Conservation (phyloP, 2,329 filamentous ascomycete genomes). For the Teratosphaeria pseudoeucalypti region DNA sequence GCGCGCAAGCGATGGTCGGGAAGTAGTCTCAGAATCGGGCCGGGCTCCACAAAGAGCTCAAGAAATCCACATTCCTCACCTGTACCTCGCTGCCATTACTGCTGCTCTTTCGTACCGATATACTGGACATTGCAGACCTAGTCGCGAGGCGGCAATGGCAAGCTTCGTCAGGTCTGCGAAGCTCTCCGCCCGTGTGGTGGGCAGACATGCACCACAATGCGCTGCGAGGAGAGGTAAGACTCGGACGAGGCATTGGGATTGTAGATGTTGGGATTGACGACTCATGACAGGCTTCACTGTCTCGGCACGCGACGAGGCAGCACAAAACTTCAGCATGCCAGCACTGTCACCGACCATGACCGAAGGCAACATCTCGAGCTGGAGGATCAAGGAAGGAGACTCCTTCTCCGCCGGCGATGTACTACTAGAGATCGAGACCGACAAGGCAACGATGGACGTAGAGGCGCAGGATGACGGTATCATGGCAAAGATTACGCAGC, state of each 20-base stretch:
- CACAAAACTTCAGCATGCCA: conserved; percentile 84
- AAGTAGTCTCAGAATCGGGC: conserved; percentile 4
- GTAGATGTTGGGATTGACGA: not conserved
- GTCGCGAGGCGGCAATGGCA: conserved; percentile 16
- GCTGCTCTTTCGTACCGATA: conserved; percentile 2
- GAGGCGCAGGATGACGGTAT: conserved; percentile 85
- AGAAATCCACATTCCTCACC: not conserved
- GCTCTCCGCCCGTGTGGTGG: conserved; percentile 19
- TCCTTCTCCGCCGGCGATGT: conserved; percentile 75
- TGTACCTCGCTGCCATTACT: conserved; percentile 6
- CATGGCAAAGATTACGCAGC: conserved; percentile 69
- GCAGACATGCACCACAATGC: conserved; percentile 16
- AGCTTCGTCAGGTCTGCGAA: conserved; percentile 18
- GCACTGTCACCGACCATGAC: conserved; percentile 90
- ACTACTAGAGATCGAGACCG: conserved; percentile 83
- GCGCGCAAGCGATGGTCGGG: not conserved
- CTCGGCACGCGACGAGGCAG: conserved; percentile 43
- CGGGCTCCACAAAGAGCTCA: not conserved
- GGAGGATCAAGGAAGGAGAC: conserved; percentile 82
- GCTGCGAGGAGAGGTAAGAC: conserved; percentile 17
- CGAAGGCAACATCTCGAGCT: conserved; percentile 75
- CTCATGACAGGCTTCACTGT: conserved; percentile 14
- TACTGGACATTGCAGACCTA: not conserved
- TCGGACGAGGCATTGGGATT: not conserved
- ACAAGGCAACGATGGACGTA: conserved; percentile 91